Evolutionary conservation across 495 filamentous ascomycete genomes (phyloP), one percentile per base, ranked within the genome.

Genomic region (Penicillium cosmopolitanum): DNA sequence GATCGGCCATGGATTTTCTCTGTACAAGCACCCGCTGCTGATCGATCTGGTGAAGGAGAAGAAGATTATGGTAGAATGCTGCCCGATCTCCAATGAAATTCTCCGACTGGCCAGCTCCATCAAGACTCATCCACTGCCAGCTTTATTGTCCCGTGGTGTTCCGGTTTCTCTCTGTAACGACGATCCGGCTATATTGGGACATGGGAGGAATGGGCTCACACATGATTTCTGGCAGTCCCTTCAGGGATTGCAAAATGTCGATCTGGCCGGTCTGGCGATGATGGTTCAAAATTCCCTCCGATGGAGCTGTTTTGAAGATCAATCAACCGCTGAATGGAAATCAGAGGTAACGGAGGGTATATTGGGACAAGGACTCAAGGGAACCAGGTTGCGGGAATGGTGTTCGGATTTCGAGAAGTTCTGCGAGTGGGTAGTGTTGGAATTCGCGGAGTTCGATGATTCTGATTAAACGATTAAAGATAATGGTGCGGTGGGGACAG

Each of bases 171-270:
- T 98, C 1, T 87, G 85, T 75, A 96, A 96, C 66, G 93, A 97
- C 68, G 91, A 96, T 58, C 92, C 91, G 10, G 90, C 87, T 0
- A 86, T 96, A 46, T 79, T 92, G 3, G 92, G 91, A 5, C 90
- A 93, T 60, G 87, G 88, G 55, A 81, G 75, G 15, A 89, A 86
- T 35, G 90, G 89, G 21, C 84, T 92, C 77, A 93, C 89, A 4
- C 87, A 95, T 71, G 91, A 96, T 67, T 96, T 94, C 73, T 97
- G 92, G 92, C 91, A 94, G 72, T 89, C 89, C 6, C 74, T 98
- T 40, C 91, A 95, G 65, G 90, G 88, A 2, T 89, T 92, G 76
- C 85, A 96, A 55, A 94, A 91, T 62, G 82, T 96, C 23, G 95
- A 92, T 13, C 72, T 96, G 23, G 66, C 68, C 1, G 74, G 73